Percentiles rank a stretch among this genome's conserved stretches.
Evolutionary conservation across 2,329 filamentous ascomycete genomes (phyloP).

Genomic region (Paecilomyces variotii): DNA sequence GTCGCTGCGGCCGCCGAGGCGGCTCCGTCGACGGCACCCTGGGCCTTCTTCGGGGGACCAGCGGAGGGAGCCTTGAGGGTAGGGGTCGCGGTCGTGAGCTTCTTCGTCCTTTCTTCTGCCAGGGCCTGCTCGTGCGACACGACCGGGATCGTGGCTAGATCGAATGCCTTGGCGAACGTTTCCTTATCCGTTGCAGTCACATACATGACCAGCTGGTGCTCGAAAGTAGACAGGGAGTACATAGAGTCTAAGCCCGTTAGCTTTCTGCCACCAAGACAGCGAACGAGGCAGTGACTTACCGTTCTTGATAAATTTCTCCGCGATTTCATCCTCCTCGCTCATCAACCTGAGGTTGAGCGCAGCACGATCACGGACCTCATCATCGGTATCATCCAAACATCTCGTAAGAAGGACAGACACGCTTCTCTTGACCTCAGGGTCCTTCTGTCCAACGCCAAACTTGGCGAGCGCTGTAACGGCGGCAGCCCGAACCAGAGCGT

Average conservation of each 20-base stretch:
- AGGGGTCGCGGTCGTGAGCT: slow-evolving; percentile 84
- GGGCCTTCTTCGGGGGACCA: slow-evolving; percentile 63
- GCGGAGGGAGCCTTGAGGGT: slow-evolving; percentile 88
- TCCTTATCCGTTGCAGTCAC: slow-evolving; percentile 86
- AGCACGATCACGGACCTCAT: slow-evolving; percentile 93
- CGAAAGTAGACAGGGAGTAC: slow-evolving; percentile 89
- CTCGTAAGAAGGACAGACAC: slow-evolving; percentile 85
- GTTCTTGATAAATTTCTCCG: slow-evolving; percentile 84
- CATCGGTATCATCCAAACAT: slow-evolving; percentile 93
- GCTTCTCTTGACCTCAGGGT: slow-evolving; percentile 92
- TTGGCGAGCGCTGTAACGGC: slow-evolving; percentile 94
- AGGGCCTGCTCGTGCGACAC: slow-evolving; percentile 94
- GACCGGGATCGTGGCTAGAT: slow-evolving; percentile 81
- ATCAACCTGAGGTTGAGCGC: slow-evolving; percentile 88
- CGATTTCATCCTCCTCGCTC: slow-evolving; percentile 81
- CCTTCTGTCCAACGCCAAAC: slow-evolving; percentile 94
- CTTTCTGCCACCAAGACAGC: not conserved
- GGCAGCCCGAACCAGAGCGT: slow-evolving; percentile 88
- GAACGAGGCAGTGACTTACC: slow-evolving; percentile 43
- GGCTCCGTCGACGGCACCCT: slow-evolving; percentile 62
- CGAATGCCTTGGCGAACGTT: slow-evolving; percentile 78
- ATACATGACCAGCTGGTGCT: slow-evolving; percentile 96
- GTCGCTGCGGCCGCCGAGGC: slow-evolving; percentile 71
- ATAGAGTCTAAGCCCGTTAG: slow-evolving; percentile 62
- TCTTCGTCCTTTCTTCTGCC: slow-evolving; percentile 93